Conservation (phyloP, 768 basidiomycete genomes). For the Mycena galopus region DNA sequence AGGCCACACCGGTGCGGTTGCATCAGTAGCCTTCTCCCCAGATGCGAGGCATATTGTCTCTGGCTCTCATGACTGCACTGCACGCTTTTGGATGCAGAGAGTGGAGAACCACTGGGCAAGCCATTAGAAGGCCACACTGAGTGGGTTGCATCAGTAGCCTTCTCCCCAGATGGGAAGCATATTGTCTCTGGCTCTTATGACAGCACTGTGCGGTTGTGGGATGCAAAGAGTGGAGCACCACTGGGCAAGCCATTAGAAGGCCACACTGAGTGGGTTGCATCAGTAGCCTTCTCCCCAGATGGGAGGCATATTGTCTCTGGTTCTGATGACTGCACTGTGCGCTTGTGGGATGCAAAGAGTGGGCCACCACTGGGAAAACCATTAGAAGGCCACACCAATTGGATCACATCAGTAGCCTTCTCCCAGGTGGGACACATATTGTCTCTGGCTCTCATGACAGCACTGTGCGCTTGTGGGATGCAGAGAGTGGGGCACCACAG, state of each 20-base stretch:
- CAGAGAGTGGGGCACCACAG: not conserved
- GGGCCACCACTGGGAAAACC: not conserved
- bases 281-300: not conserved
- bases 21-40: not conserved
- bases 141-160: not conserved
- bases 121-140: constrained; percentile 1
- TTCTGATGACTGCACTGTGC: not conserved
- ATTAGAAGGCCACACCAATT: not conserved
- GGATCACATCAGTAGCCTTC: not conserved
- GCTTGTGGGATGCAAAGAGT: not conserved
- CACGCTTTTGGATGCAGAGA: not conserved
- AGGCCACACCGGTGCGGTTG: not conserved
- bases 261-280: not conserved
- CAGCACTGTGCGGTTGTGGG: not conserved
- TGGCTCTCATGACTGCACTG: not conserved
- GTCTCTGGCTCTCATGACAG: constrained; percentile 4
- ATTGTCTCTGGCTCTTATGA: not conserved
- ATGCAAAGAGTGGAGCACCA: not conserved
- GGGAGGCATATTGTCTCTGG: not conserved
- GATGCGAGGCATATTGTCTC: not conserved
- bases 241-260: not conserved
- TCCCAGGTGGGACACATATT: not conserved
- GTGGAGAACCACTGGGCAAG: not conserved
- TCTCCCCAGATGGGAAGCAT: not conserved
- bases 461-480: constrained; percentile 10